Percentiles rank a stretch among this genome's conserved stretches.
These are phyloP conservation scores for Angomonas ambiguus DNA, from an alignment of 208 protist species.

Conservation along the genomic window DNA sequence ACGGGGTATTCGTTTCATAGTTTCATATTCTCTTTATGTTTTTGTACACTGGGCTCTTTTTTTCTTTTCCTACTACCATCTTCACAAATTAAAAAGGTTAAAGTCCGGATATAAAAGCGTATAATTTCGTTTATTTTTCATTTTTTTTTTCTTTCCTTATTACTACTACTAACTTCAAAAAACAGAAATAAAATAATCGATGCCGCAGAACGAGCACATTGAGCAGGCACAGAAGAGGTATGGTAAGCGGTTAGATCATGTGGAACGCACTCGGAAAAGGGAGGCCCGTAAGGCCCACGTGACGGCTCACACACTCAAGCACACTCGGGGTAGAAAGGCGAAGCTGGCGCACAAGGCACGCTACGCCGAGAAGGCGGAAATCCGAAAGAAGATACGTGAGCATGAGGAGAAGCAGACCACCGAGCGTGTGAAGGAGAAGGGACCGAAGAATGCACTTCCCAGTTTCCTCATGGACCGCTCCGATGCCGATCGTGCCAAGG, in stretches of 20 bases:
- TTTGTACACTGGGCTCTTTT: too few relatives aligned
- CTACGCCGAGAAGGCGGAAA: conserved; percentile 99
- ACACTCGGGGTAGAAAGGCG: conserved; percentile 96
- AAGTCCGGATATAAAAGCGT: neutral
- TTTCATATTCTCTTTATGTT: too few relatives aligned
- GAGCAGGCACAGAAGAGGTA: conserved; percentile 97
- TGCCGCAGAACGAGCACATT: conserved; percentile 99
- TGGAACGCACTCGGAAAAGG: conserved; percentile 97
- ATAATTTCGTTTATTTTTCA: conserved; percentile 5
- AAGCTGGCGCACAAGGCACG: conserved; percentile 98
- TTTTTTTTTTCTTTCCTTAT: conserved; percentile 14
- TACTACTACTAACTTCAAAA: too few relatives aligned
- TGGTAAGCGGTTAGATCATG: conserved; percentile 97
- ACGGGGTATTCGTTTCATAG: too few relatives aligned
- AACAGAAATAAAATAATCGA: too few relatives aligned
- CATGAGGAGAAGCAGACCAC: conserved; percentile 95
- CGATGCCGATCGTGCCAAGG: conserved; percentile 95
- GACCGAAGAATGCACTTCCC: conserved; percentile 97
- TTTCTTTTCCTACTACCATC: neutral
- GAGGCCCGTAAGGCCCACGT: conserved; percentile 96
- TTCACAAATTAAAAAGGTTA: neutral
- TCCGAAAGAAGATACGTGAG: conserved; percentile 99
- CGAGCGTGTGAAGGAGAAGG: conserved; percentile 93
- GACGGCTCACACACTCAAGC: conserved; percentile 92
- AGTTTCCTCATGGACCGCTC: conserved; percentile 99